Base-by-base conservation (phyloP, 352 stramenopile genomes). In the Chrysophaeum taylorii region DNA sequence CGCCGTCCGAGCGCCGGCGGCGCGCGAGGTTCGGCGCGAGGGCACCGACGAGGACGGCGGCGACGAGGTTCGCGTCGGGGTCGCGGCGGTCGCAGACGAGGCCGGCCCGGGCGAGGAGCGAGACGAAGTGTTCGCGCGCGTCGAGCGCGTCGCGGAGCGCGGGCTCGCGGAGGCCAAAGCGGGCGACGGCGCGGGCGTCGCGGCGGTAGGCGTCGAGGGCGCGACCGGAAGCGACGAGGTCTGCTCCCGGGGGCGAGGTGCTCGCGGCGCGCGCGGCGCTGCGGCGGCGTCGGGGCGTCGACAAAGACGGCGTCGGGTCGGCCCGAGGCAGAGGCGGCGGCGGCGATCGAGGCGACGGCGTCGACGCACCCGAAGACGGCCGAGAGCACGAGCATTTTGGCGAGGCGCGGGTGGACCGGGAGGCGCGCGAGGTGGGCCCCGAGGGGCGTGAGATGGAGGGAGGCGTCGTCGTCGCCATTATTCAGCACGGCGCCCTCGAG, bases 341-440 rank as follows among this genome's bases (percentile, higher is more conserved):
- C 79, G n/a, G 78, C 81, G 63, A 91, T 82, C 21, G 81, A 87
- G 18, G 90, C 64, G 25, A 89, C 74, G 38, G 79, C 71, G 33
- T 89, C 83, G n/a, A 88, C 75, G 43, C 91, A 96, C 23, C 82
- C 75, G 64, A 97, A 95, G 29, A 97, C 80, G 31, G 89, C 87
- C 16, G 88, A 91, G 16, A 94, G 81, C 7, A 97, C 72, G 12
- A 96, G 80, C 69, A 97, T 79, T 70, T 97, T 97, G 42, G 85
- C 92, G 21, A 97, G 80, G 68, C 92, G 89, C 9, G 89, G 85
- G 70, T 97, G 89, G 16, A 96, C 81, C 0, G 92, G 92, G 12
- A 97, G 76, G 33, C 82, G 77, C 25, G 89, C 84, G 37, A 97
- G 81, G 57, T 96, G 83, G 0, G 75, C 72, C 4, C 92, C 92